phyloP scores from a whole-genome alignment of 805 yeast genomes.

The Kluyveromyces wickerhamii region DNA sequence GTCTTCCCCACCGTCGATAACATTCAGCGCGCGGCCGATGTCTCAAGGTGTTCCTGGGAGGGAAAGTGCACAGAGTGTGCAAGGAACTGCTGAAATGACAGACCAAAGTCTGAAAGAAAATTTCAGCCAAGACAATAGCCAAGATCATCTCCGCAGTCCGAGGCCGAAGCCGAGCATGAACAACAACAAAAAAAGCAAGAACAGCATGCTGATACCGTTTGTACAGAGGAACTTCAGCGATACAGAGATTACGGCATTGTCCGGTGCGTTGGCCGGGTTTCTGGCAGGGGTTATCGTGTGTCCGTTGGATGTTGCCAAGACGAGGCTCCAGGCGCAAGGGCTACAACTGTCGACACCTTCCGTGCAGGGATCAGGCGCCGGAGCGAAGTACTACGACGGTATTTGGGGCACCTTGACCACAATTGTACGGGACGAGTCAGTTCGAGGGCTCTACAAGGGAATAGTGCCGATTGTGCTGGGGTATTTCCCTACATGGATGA shows the following conservation, averaged over 20 bases:
- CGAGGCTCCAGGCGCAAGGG: conserved; percentile 90
- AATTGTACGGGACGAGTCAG: conserved; percentile 71
- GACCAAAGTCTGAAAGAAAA: too few relatives aligned
- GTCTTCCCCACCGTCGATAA: too few relatives aligned
- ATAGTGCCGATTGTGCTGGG: conserved; percentile 88
- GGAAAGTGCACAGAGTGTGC: too few relatives aligned
- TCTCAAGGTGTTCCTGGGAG: too few relatives aligned
- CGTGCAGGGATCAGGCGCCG: conserved; percentile 6
- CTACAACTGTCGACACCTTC: conserved; percentile 21
- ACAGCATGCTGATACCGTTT: too few relatives aligned
- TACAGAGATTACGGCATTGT: conserved; percentile 60
- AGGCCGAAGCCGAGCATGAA: too few relatives aligned
- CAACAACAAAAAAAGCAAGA: too few relatives aligned
- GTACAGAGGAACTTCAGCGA: conserved; percentile 28
- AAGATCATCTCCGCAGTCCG: too few relatives aligned
- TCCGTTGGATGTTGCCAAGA: conserved; percentile 93
- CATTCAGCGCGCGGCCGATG: too few relatives aligned
- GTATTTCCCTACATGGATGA: conserved; percentile 96
- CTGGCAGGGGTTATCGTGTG: conserved; percentile 84
- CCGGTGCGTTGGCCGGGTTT: conserved; percentile 95
- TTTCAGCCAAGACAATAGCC: too few relatives aligned
- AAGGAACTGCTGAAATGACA: too few relatives aligned
- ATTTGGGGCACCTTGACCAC: conserved; percentile 54
- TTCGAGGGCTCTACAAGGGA: conserved; percentile 80
- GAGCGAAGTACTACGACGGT: conserved; percentile 43